phyloP scores from a whole-genome alignment of 2,329 filamentous ascomycete genomes.

The Corynespora cassiicola region DNA sequence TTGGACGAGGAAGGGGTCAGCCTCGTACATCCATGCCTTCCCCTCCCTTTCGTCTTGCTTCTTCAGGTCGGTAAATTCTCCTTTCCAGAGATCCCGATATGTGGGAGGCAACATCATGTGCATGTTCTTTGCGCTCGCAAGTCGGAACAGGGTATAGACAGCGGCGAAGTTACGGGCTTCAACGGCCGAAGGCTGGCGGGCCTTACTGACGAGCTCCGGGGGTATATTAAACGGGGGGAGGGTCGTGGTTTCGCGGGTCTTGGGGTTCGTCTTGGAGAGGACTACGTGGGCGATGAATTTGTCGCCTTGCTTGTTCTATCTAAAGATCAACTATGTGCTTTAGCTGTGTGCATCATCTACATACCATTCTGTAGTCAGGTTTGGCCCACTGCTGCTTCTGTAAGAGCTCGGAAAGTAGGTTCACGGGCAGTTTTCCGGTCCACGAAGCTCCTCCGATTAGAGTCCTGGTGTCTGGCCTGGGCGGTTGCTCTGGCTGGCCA shows the following conservation, averaged over 20 bases:
- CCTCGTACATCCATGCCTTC: conserved; percentile 89
- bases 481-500: conserved; percentile 44
- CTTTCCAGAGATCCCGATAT: conserved; percentile 89
- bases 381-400: conserved; percentile 96
- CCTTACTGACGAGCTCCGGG: conserved; percentile 75
- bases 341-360: neutral
- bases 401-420: conserved; percentile 90
- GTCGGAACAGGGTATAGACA: conserved; percentile 86
- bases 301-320: conserved; percentile 72
- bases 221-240: conserved; percentile 86
- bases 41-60: conserved; percentile 78
- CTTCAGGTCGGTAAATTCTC: conserved; percentile 83
- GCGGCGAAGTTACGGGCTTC: conserved; percentile 95
- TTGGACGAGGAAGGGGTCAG: conserved; percentile 86
- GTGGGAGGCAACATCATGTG: conserved; percentile 93
- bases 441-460: conserved; percentile 94
- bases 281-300: conserved; percentile 84
- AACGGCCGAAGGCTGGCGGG: conserved; percentile 77
- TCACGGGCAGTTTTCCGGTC: conserved; percentile 96
- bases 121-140: conserved; percentile 94
- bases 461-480: conserved; percentile 70
- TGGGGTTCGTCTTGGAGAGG: conserved; percentile 74
- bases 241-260: conserved; percentile 78
- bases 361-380: conserved; percentile 85
- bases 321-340: conserved; percentile 10